A percentile compares a stretch with the other conserved stretches of the same genome.
Conservation (phyloP, 2,329 filamentous ascomycete genomes). For the Diaporthe eres region DNA sequence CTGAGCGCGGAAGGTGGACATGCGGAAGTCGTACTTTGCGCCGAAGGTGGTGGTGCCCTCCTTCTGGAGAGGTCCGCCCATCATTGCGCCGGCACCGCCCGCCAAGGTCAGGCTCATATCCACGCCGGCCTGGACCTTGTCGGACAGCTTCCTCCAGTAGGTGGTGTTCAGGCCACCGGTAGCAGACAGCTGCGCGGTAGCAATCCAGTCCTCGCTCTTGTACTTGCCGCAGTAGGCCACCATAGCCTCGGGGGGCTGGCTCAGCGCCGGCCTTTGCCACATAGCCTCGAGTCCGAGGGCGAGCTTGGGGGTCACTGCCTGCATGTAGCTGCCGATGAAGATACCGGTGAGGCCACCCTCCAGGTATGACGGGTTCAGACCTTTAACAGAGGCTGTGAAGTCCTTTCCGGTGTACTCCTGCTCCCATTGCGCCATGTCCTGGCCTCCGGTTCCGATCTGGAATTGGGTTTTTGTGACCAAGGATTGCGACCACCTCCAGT, state of each 20-base stretch:
- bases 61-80: conserved; percentile 82
- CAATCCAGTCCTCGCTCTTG: conserved; percentile 93
- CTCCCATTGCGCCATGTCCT: conserved; percentile 93
- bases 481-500: conserved; percentile 87
- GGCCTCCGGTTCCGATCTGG: conserved; percentile 82
- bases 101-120: conserved; percentile 92
- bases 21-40: conserved; percentile 98
- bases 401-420: conserved; percentile 95
- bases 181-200: conserved; percentile 88
- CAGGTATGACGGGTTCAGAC: conserved; percentile 93
- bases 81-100: conserved; percentile 74
- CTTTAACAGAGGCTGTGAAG: conserved; percentile 93
- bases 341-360: conserved; percentile 96
- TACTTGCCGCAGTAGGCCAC: conserved; percentile 93
- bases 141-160: conserved; percentile 93
- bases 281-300: conserved; percentile 92
- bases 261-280: conserved; percentile 89
- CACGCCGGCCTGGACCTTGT: conserved; percentile 96
- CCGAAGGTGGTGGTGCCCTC: conserved; percentile 93
- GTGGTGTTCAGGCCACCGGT: conserved; percentile 90
- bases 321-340: conserved; percentile 94
- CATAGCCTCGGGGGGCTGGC: conserved; percentile 89
- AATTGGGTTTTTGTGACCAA: conserved; percentile 90
- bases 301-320: conserved; percentile 89
- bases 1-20: conserved; percentile 95